Evolutionary conservation across 2,329 filamentous ascomycete genomes (phyloP).

Genomic region (Parascedosporium putredinis): DNA sequence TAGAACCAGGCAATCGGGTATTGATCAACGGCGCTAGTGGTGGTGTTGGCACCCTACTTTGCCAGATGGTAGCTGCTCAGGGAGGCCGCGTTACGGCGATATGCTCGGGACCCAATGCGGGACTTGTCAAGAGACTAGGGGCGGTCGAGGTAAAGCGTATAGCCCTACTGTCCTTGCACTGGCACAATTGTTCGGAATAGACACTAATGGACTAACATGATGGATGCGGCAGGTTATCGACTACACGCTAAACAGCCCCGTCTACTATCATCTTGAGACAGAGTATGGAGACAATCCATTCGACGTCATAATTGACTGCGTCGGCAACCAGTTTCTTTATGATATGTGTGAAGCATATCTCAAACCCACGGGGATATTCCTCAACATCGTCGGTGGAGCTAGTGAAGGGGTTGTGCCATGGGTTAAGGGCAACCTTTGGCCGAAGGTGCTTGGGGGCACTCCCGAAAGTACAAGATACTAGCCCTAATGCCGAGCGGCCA

Average conservation of each 20-base stretch:
- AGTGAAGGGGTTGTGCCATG: slow-evolving; percentile 8
- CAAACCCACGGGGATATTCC: slow-evolving; percentile 13
- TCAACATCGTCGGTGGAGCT: slow-evolving; percentile 15
- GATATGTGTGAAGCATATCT: slow-evolving; percentile 14
- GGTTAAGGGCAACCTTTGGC: slow-evolving; percentile 13
- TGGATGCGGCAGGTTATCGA: slow-evolving; percentile 17
- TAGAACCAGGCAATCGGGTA: slow-evolving; percentile 14
- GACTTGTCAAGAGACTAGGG: slow-evolving; percentile 14
- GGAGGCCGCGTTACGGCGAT: slow-evolving; percentile 15
- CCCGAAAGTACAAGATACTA: slow-evolving; percentile 12
- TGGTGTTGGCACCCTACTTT: slow-evolving; percentile 15
- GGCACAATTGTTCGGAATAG: not conserved
- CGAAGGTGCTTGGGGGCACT: slow-evolving; percentile 14
- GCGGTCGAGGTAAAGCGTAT: slow-evolving; percentile 15
- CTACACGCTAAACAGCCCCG: slow-evolving; percentile 13
- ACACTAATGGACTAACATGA: not conserved
- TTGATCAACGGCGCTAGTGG: slow-evolving; percentile 18
- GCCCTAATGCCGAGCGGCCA: slow-evolving; percentile 6
- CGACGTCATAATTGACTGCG: slow-evolving; percentile 15
- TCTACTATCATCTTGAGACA: slow-evolving; percentile 13
- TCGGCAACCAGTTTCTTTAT: slow-evolving; percentile 15
- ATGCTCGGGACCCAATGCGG: slow-evolving; percentile 15
- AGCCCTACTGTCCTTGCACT: not conserved
- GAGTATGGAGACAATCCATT: slow-evolving; percentile 9
- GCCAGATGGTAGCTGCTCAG: slow-evolving; percentile 14